Percentiles rank a stretch among this genome's conserved stretches.
Evolutionary conservation across 306 rosid genomes (phyloP).

Genomic region (Fragaria vesca): DNA sequence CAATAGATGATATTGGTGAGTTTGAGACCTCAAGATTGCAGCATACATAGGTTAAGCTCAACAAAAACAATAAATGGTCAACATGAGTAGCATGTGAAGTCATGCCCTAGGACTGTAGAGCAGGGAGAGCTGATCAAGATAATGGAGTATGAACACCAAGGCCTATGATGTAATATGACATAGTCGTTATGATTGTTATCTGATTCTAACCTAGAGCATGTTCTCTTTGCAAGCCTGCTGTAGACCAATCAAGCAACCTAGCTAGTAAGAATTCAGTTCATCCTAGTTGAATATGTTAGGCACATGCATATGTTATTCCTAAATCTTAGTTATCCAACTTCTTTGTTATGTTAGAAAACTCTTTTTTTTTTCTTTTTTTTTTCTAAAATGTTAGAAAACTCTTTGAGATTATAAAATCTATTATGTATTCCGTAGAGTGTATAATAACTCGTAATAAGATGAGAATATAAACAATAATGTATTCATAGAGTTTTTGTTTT

Average conservation of each 20-base stretch:
- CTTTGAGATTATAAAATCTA: no score
- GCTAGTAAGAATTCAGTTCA: background rate
- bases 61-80: slow-evolving; percentile 5
- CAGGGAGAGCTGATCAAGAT: background rate
- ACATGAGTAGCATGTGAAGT: slow-evolving; percentile 23
- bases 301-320: background rate
- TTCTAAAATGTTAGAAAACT: no score
- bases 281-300: background rate
- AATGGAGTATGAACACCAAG: background rate
- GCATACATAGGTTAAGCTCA: background rate
- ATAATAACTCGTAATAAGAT: background rate
- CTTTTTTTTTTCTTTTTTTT: background rate
- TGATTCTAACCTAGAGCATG: slow-evolving; percentile 6
- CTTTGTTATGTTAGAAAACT: background rate
- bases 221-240: background rate
- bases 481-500: background rate
- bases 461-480: background rate
- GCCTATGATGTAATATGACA: background rate
- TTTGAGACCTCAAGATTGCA: background rate
- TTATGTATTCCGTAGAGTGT: background rate
- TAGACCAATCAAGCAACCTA: slow-evolving; percentile 1
- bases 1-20: background rate
- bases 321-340: background rate
- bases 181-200: background rate
- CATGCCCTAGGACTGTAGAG: slow-evolving; percentile 5